Percentiles rank a stretch among this genome's conserved stretches.
Evolutionary conservation across 805 yeast species (phyloP).

Genomic region (Nakazawaea pomicola): DNA sequence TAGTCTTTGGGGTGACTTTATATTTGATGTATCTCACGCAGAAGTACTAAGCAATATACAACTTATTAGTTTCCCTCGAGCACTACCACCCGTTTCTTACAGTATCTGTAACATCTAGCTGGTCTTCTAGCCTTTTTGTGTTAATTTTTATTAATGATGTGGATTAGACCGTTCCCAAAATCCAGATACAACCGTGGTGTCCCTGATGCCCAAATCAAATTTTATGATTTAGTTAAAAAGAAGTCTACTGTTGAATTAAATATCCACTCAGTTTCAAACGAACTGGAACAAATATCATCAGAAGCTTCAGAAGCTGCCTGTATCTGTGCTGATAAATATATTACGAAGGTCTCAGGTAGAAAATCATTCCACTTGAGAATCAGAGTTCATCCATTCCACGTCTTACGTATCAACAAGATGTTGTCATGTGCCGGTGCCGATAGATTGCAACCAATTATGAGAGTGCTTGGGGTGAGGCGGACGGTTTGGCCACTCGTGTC

Average conservation of each 20-base stretch:
- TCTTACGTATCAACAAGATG: conserved; percentile 99
- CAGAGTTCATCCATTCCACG: conserved; percentile 99
- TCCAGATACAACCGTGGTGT: conserved; percentile 99
- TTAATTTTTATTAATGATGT: no score
- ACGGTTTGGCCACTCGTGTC: conserved; percentile 99
- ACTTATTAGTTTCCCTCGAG: no score
- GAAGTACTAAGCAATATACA: no score
- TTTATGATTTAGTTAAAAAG: conserved; percentile 99
- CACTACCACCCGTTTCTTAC: no score
- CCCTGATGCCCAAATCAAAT: conserved; percentile 99
- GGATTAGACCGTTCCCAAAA: conserved; percentile 99
- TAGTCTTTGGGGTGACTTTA: no score
- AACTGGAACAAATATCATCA: conserved; percentile 97
- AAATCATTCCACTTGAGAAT: conserved; percentile 99
- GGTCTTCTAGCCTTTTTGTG: no score
- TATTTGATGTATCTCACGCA: no score
- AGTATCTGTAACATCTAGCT: no score
- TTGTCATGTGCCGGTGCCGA: conserved; percentile 99
- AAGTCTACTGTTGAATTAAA: conserved; percentile 98
- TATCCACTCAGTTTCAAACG: conserved; percentile 98
- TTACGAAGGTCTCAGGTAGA: conserved; percentile 97
- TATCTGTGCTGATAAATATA: conserved; percentile 99
- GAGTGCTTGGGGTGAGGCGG: conserved; percentile 99
- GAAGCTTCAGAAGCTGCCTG: conserved; percentile 99
- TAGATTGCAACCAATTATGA: conserved; percentile 99